These are phyloP conservation scores for Rozella allomycis DNA, from an alignment of 371 early-diverging fungal species.

Conservation along the genomic window DNA sequence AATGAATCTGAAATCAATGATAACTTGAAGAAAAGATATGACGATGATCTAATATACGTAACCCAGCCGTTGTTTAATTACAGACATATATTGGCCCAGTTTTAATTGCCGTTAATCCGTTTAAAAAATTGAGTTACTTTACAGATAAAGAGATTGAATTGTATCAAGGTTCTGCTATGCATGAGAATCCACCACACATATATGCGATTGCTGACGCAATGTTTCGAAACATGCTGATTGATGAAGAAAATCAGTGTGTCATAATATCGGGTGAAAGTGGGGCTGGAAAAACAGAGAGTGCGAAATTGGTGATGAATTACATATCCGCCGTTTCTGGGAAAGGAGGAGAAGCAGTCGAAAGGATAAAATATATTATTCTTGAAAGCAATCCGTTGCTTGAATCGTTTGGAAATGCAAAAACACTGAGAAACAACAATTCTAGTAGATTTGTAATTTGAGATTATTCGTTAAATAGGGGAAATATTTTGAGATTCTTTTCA, in stretches of 20 bases:
- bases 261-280: slow-evolving; percentile 81
- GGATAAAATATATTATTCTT: slow-evolving; percentile 84
- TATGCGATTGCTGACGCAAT: slow-evolving; percentile 31
- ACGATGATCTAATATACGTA: too few relatives aligned
- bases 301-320: slow-evolving; percentile 62
- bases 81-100: slow-evolving; percentile 5
- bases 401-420: slow-evolving; percentile 98
- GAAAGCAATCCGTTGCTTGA: slow-evolving; percentile 88
- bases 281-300: slow-evolving; percentile 72
- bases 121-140: slow-evolving; percentile 27
- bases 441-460: slow-evolving; percentile 63
- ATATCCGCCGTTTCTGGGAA: slow-evolving; percentile 81
- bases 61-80: too few relatives aligned
- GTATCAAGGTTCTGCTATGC: slow-evolving; percentile 9
- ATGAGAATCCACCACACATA: slow-evolving; percentile 30
- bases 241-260: slow-evolving; percentile 93
- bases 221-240: slow-evolving; percentile 76
- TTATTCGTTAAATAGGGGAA: slow-evolving; percentile 31
- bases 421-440: slow-evolving; percentile 94
- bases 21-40: slow-evolving; percentile 24
- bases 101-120: slow-evolving; percentile 14
- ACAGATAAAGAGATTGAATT: slow-evolving; percentile 27
- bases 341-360: slow-evolving; percentile 39
- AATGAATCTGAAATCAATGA: slow-evolving; percentile 29
- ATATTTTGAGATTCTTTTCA: slow-evolving; percentile 95